Percentiles rank a stretch among this genome's conserved stretches.
Conservation (phyloP, 2,329 filamentous ascomycete species). For the Onygena corvina region DNA sequence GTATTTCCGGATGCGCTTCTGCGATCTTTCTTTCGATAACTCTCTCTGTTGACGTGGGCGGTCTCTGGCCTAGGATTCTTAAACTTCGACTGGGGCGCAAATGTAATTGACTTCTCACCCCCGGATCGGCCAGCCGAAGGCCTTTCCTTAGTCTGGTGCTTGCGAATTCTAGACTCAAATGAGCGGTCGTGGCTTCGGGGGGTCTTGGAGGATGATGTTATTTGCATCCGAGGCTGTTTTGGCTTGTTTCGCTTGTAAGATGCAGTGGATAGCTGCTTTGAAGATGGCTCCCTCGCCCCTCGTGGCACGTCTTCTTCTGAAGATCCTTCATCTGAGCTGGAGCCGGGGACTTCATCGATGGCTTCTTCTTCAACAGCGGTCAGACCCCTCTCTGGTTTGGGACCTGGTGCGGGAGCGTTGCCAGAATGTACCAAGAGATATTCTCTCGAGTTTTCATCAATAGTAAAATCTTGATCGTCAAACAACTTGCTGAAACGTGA, state of each 20-base stretch:
- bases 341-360: slow-evolving; percentile 39
- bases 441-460: slow-evolving; percentile 80
- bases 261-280: slow-evolving; percentile 41
- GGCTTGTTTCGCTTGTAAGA: slow-evolving; percentile 46
- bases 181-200: slow-evolving; percentile 40
- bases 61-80: slow-evolving; percentile 18
- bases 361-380: slow-evolving; percentile 53
- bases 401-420: slow-evolving; percentile 40
- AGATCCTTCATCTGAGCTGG: slow-evolving; percentile 29
- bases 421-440: slow-evolving; percentile 85
- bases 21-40: slow-evolving; percentile 31
- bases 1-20: slow-evolving; percentile 40
- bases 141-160: slow-evolving; percentile 28
- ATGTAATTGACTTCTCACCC: slow-evolving; percentile 48
- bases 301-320: slow-evolving; percentile 22
- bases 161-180: slow-evolving; percentile 46
- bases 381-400: slow-evolving; percentile 38
- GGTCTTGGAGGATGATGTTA: slow-evolving; percentile 41
- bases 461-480: slow-evolving; percentile 81
- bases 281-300: slow-evolving; percentile 23
- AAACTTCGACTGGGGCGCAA: slow-evolving; percentile 41
- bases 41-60: slow-evolving; percentile 14
- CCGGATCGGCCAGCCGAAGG: slow-evolving; percentile 27
- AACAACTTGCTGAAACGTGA: slow-evolving; percentile 80
- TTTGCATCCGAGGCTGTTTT: slow-evolving; percentile 43